Conservation (phyloP, 768 basidiomycete species). For the Hericium coralloides region DNA sequence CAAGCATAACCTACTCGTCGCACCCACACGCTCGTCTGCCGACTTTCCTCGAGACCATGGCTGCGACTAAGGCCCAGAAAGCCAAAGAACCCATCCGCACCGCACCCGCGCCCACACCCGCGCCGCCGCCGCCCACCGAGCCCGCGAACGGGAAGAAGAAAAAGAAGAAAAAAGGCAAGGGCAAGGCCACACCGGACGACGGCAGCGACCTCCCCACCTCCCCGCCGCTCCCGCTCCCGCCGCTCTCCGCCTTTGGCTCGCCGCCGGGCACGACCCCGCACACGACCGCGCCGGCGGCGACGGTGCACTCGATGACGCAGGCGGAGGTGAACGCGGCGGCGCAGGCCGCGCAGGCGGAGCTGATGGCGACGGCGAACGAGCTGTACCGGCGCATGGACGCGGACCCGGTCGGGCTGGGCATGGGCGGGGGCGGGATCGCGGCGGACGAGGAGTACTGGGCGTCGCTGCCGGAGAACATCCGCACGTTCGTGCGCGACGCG, state of each 20-base stretch:
- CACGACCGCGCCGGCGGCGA: constrained; percentile 1
- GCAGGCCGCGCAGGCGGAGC: constrained; percentile 26
- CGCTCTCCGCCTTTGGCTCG: neutral
- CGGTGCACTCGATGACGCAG: neutral
- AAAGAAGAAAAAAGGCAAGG: constrained; percentile 3
- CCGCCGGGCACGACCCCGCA: neutral
- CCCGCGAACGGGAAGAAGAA: neutral
- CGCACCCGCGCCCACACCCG: neutral
- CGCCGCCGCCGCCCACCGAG: neutral
- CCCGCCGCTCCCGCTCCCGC: neutral
- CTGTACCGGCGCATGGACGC: constrained; percentile 37
- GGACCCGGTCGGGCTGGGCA: constrained; percentile 25
- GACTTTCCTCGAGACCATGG: neutral
- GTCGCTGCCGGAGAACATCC: constrained; percentile 56
- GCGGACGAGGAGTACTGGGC: constrained; percentile 65
- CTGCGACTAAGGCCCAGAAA: constrained; percentile 47
- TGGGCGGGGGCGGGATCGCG: constrained; percentile 16
- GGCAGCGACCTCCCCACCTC: neutral
- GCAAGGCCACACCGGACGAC: constrained; percentile 9
- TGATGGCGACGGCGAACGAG: constrained; percentile 41
- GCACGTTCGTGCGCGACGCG: constrained; percentile 51
- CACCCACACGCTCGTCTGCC: no score
- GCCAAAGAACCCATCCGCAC: constrained; percentile 5
- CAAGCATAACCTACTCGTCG: no score
- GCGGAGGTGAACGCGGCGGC: constrained; percentile 5